Conservation (phyloP, 148 eudicot genomes). For the Nyssa sinensis region DNA sequence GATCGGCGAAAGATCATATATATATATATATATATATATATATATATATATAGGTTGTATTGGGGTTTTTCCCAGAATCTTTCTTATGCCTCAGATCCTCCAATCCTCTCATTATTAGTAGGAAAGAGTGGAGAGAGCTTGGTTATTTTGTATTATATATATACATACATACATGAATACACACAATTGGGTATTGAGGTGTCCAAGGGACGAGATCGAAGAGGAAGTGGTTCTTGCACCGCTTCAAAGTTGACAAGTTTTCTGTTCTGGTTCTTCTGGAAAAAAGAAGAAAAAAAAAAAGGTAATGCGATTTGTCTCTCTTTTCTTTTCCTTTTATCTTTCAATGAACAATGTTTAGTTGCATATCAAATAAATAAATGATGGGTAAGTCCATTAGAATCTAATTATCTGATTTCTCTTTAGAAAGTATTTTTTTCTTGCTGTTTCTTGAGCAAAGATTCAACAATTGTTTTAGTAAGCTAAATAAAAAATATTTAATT, state of each 20-base stretch:
- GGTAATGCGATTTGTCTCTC: not conserved
- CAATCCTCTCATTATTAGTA: not conserved
- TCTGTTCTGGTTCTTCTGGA: not conserved
- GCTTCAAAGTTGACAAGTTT: not conserved
- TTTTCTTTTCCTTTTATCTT: not conserved
- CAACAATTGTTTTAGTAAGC: too few relatives aligned
- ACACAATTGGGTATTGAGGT: not conserved
- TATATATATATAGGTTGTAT: too few relatives aligned
- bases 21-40: too few relatives aligned
- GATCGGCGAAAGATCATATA: too few relatives aligned
- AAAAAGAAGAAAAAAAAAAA: too few relatives aligned
- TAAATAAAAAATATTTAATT: too few relatives aligned
- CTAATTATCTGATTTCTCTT: not conserved
- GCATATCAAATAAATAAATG: too few relatives aligned
- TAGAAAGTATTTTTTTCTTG: not conserved
- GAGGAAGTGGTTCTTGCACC: conserved; percentile 1
- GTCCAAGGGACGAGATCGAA: not conserved
- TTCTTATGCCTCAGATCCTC: not conserved
- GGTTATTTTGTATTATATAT: not conserved
- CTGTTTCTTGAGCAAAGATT: too few relatives aligned
- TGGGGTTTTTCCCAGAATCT: not conserved
- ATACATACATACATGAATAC: not conserved
- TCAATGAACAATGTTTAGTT: too few relatives aligned
- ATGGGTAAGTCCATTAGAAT: not conserved
- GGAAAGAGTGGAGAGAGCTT: not conserved